Conservation (phyloP, 2,329 filamentous ascomycete genomes). For the Tolypocladium inflatum region DNA sequence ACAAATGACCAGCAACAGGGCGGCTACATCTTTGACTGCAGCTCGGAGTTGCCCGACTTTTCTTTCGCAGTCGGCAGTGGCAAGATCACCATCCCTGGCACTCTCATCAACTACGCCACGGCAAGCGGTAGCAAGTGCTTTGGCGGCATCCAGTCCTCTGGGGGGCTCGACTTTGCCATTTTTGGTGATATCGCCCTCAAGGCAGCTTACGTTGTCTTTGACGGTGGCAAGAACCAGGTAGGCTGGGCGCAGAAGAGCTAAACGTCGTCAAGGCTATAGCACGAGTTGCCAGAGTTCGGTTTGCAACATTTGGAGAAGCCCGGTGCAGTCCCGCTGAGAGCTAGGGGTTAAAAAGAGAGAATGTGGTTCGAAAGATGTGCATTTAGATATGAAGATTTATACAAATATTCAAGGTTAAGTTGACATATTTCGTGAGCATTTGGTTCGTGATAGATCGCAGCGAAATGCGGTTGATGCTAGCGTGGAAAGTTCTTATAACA, state of each 20-base stretch:
- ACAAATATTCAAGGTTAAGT: too few species aligned
- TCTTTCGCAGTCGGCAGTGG: conserved; percentile 47
- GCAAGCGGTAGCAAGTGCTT: conserved; percentile 49
- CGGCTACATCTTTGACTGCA: conserved; percentile 38
- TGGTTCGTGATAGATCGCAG: too few species aligned
- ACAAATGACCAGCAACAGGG: conserved; percentile 26
- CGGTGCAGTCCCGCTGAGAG: too few species aligned
- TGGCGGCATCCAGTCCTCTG: conserved; percentile 55
- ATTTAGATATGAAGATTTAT: too few species aligned
- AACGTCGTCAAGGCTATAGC: too few species aligned
- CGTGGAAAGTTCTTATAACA: too few species aligned
- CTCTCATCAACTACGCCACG: conserved; percentile 44
- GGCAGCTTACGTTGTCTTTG: conserved; percentile 49
- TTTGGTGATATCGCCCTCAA: conserved; percentile 54
- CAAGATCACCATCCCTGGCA: conserved; percentile 46
- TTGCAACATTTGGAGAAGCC: too few species aligned
- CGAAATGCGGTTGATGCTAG: too few species aligned
- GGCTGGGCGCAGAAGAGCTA: conserved; percentile 5
- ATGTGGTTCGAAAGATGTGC: too few species aligned
- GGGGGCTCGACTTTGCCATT: conserved; percentile 38
- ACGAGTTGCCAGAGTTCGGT: too few species aligned
- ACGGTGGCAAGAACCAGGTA: conserved; percentile 20
- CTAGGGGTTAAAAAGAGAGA: too few species aligned
- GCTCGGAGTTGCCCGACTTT: conserved; percentile 35
- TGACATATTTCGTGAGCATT: too few species aligned